Conservation (phyloP, 306 rosid genomes). For the Rosa persica region DNA sequence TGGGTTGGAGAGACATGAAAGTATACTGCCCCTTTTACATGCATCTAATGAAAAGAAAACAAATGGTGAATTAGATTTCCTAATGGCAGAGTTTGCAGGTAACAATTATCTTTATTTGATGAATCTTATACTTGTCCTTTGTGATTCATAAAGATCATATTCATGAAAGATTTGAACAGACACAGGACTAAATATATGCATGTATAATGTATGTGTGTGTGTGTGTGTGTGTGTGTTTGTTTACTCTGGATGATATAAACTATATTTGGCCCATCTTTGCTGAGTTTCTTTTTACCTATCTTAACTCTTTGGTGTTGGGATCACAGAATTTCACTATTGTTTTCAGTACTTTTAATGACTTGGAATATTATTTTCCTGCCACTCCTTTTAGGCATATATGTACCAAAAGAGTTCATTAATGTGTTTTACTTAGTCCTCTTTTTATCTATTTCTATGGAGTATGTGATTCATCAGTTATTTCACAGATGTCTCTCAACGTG, state of each 20-base stretch:
- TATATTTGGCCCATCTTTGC: neutral
- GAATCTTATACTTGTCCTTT: neutral
- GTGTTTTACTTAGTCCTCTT: neutral
- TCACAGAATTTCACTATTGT: neutral
- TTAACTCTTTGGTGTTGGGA: neutral
- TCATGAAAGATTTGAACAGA: neutral
- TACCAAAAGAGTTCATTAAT: neutral
- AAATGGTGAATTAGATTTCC: slow-evolving; percentile 88
- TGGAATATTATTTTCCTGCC: neutral
- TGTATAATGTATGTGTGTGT: neutral
- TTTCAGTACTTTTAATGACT: neutral
- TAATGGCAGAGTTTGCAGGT: slow-evolving; percentile 99
- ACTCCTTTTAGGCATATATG: neutral
- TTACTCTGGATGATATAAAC: neutral
- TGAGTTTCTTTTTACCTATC: neutral
- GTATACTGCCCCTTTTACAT: slow-evolving; percentile 89
- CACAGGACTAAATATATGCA: neutral
- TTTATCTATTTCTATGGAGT: slow-evolving; percentile 24
- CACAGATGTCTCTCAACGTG: slow-evolving; percentile 94
- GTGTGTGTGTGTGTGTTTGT: neutral
- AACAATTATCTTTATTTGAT: slow-evolving; percentile 27
- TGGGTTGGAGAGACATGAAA: slow-evolving; percentile 95
- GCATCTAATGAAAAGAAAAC: slow-evolving; percentile 81
- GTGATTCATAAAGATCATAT: neutral
- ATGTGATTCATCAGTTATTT: slow-evolving; percentile 31